Percentiles rank a stretch among this genome's conserved stretches.
These are phyloP conservation scores for Persicaria tinctoria DNA, from an alignment of 148 eudicot genomes.

Conservation along the genomic window DNA sequence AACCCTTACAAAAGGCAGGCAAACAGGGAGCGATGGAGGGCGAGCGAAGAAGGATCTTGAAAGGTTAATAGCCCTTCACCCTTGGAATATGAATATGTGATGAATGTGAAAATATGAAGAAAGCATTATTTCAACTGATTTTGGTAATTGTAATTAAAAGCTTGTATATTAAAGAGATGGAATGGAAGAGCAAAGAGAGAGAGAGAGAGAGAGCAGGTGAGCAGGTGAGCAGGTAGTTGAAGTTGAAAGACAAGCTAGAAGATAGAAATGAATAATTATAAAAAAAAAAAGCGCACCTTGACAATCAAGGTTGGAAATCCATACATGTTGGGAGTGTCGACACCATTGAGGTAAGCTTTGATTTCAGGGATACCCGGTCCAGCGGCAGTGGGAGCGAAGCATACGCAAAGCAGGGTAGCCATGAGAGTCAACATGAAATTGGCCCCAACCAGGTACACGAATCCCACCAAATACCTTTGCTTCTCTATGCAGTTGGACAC, in stretches of 20 bases:
- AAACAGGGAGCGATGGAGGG: too few relatives aligned
- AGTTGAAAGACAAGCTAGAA: not conserved
- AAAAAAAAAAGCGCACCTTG: conserved; percentile 37
- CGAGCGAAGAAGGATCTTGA: too few relatives aligned
- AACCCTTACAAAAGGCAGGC: too few relatives aligned
- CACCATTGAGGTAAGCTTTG: conserved; percentile 80
- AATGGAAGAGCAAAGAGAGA: not conserved
- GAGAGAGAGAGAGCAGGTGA: not conserved
- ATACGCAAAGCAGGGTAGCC: conserved; percentile 42
- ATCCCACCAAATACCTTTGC: conserved; percentile 46
- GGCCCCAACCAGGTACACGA: conserved; percentile 40
- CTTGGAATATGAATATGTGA: too few relatives aligned
- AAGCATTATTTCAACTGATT: too few relatives aligned
- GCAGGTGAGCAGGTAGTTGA: not conserved
- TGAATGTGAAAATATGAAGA: too few relatives aligned
- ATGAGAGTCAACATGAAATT: conserved; percentile 53
- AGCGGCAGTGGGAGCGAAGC: conserved; percentile 78
- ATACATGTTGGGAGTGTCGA: conserved; percentile 77
- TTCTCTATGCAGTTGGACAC: conserved; percentile 29
- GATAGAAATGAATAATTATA: not conserved
- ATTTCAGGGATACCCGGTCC: conserved; percentile 89
- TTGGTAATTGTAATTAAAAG: too few relatives aligned
- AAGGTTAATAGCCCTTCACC: too few relatives aligned
- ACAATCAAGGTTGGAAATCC: conserved; percentile 73
- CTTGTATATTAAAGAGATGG: too few relatives aligned